Conservation (phyloP, 78 protist species). For the Dictyostelium firmibasis region DNA sequence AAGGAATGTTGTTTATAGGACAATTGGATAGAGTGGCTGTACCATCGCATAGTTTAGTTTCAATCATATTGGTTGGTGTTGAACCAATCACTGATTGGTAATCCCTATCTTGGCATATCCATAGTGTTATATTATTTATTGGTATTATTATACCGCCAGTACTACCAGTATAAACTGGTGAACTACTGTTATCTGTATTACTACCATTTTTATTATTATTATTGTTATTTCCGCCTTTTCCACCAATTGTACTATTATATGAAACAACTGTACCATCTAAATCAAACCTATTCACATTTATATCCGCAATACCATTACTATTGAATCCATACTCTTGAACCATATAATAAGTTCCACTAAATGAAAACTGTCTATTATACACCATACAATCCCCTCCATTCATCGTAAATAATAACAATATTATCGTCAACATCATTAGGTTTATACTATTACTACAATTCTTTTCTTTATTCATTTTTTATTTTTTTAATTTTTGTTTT, state of each 20-base stretch:
- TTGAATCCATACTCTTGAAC: slow-evolving; percentile 35
- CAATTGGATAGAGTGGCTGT: background rate
- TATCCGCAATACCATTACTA: background rate
- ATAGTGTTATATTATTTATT: slow-evolving; percentile 2
- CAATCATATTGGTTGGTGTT: slow-evolving; percentile 28
- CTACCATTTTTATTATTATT: too few relatives aligned
- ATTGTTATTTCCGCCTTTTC: background rate
- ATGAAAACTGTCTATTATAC: background rate
- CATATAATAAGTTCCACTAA: background rate
- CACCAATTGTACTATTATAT: background rate
- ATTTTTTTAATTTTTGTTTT: too few relatives aligned
- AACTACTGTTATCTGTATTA: background rate
- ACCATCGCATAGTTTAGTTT: slow-evolving; percentile 29
- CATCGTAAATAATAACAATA: background rate
- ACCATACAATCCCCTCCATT: background rate
- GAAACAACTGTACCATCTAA: background rate
- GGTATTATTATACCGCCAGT: background rate
- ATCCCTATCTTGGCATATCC: slow-evolving; percentile 47
- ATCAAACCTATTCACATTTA: background rate
- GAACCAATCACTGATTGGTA: slow-evolving; percentile 48
- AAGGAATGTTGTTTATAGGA: background rate
- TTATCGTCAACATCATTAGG: background rate
- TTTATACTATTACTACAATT: background rate
- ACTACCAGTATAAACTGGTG: background rate
- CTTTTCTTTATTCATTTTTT: background rate